A percentile compares a stretch with the other conserved stretches of the same genome.
These are phyloP conservation scores for Bipolaris cookei DNA, from an alignment of 2,329 filamentous ascomycete genomes.

Conservation along the genomic window DNA sequence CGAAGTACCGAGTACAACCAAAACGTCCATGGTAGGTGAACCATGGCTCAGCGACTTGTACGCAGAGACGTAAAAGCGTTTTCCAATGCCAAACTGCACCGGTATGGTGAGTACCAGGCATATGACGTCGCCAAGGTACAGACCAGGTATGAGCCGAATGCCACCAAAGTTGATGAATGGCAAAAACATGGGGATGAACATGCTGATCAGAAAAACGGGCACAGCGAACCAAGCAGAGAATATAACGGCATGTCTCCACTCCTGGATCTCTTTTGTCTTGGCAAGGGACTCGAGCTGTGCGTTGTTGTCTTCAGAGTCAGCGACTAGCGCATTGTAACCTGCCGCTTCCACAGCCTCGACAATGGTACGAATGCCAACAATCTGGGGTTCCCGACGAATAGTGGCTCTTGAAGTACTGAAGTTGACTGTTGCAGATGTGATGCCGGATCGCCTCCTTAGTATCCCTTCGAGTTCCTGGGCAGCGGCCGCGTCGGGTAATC, in stretches of 20 bases:
- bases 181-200: conserved; percentile 89
- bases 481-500: conserved; percentile 72
- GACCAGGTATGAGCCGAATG: conserved; percentile 70
- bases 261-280: conserved; percentile 94
- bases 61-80: conserved; percentile 91
- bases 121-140: conserved; percentile 87
- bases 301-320: conserved; percentile 93
- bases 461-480: conserved; percentile 74
- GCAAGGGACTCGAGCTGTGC: conserved; percentile 94
- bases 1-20: conserved; percentile 91
- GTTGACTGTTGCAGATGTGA: conserved; percentile 75
- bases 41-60: conserved; percentile 90
- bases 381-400: conserved; percentile 72
- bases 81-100: conserved; percentile 95
- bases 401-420: conserved; percentile 75
- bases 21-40: conserved; percentile 95
- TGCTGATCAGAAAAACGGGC: conserved; percentile 89
- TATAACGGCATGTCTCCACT: conserved; percentile 84
- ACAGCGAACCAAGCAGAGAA: conserved; percentile 81
- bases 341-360: conserved; percentile 82
- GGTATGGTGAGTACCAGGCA: conserved; percentile 87
- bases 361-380: conserved; percentile 79
- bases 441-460: conserved; percentile 70
- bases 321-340: conserved; percentile 86
- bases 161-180: conserved; percentile 78